Evolutionary conservation across 306 rosid genomes (phyloP).

Genomic region (Bauhinia variegata): DNA sequence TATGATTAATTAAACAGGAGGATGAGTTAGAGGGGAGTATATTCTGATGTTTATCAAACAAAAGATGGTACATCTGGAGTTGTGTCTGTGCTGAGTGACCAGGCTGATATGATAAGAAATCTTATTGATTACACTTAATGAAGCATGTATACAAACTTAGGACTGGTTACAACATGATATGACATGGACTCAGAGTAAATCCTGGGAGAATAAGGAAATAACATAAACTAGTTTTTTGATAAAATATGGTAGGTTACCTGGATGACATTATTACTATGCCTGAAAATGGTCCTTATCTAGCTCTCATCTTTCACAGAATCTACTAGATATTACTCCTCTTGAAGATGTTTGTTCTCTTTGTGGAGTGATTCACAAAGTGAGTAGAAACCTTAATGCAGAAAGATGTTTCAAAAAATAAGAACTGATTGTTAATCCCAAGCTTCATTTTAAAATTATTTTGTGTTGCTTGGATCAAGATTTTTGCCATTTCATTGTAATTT

Average conservation of each 20-base stretch:
- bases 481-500: no score
- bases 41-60: slow-evolving; percentile 11
- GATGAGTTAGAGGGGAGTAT: slow-evolving; percentile 2
- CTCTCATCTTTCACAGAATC: neutral
- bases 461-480: no score
- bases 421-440: neutral
- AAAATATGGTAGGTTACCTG: no score
- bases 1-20: slow-evolving; percentile 1
- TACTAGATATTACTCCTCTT: neutral
- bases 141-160: neutral
- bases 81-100: neutral
- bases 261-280: neutral
- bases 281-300: neutral
- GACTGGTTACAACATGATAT: no score
- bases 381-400: neutral
- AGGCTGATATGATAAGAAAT: neutral
- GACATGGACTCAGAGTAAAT: neutral
- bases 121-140: neutral
- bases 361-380: neutral
- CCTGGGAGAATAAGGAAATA: neutral
- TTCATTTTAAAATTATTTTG: slow-evolving; percentile 18
- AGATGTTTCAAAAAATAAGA: neutral
- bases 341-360: no score
- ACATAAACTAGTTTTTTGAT: neutral
- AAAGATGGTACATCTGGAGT: neutral